Evolutionary conservation across 805 yeast genomes (phyloP).

Genomic region (Hemisphaericaspora nanyangensis): DNA sequence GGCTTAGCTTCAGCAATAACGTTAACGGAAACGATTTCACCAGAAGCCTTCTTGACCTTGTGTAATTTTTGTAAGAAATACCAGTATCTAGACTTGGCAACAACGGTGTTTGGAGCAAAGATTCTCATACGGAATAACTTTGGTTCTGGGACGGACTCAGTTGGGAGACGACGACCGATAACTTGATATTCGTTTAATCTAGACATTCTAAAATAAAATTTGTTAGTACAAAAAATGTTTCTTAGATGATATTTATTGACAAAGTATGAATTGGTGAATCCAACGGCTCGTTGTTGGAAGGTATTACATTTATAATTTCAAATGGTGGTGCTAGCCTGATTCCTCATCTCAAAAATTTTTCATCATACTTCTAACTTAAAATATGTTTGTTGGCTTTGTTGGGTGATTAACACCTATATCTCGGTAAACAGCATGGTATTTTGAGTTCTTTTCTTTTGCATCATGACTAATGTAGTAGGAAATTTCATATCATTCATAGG

Average conservation of each 20-base stretch:
- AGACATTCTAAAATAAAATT: constrained; percentile 50
- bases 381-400: too few species aligned
- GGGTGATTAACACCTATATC: too few species aligned
- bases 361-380: too few species aligned
- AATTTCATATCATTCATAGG: too few species aligned
- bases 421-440: too few species aligned
- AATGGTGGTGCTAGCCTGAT: too few species aligned
- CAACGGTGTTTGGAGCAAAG: constrained; percentile 98
- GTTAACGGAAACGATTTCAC: constrained; percentile 96
- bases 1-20: constrained; percentile 91
- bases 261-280: background rate
- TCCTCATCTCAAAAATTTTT: too few species aligned
- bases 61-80: constrained; percentile 98
- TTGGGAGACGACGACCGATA: constrained; percentile 99
- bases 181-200: constrained; percentile 99
- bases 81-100: constrained; percentile 99
- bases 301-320: too few species aligned
- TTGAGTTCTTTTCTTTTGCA: too few species aligned
- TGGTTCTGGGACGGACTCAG: constrained; percentile 98
- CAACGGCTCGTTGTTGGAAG: too few species aligned
- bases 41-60: constrained; percentile 99
- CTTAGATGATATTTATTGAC: background rate
- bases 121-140: constrained; percentile 99
- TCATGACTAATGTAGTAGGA: too few species aligned
- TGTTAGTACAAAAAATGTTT: constrained; percentile 19